Evolutionary conservation across 495 filamentous ascomycete species (phyloP).

Genomic region (Penicillium robsamsonii): DNA sequence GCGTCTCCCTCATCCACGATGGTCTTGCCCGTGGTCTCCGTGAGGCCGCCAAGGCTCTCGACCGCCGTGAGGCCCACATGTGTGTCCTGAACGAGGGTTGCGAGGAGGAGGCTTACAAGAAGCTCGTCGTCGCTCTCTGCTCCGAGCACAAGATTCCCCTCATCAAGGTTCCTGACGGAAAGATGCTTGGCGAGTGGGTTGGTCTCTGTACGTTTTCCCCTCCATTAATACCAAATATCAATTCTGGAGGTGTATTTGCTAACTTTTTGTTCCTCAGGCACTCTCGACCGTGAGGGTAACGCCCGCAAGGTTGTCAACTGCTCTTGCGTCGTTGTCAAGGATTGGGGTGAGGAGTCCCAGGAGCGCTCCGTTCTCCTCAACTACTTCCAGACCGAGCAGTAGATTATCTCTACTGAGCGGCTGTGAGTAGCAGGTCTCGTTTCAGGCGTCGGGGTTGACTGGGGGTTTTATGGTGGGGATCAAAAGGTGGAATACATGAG

Average conservation of each 20-base stretch:
- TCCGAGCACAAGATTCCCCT: conserved; percentile 98
- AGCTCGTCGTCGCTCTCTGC: conserved; percentile 96
- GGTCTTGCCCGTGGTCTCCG: conserved; percentile 97
- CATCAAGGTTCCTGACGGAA: conserved; percentile 99
- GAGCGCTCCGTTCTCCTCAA: conserved; percentile 97
- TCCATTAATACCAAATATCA: not conserved
- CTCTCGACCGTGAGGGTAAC: conserved; percentile 98
- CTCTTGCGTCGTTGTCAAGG: conserved; percentile 98
- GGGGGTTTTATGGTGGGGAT: conserved; percentile 8
- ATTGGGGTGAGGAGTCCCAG: conserved; percentile 99
- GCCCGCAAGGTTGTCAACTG: conserved; percentile 99
- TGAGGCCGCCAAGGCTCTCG: conserved; percentile 95
- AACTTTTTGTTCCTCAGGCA: conserved; percentile 56
- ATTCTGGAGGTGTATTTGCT: conserved; percentile 11
- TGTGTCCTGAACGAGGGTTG: conserved; percentile 98
- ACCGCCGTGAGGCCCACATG: conserved; percentile 98
- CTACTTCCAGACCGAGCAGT: conserved; percentile 96
- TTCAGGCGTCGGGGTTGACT: conserved; percentile 5
- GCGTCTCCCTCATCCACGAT: conserved; percentile 98
- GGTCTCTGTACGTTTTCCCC: conserved; percentile 80
- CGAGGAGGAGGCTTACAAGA: conserved; percentile 99
- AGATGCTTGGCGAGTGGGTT: conserved; percentile 99
- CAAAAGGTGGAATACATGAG: conserved; percentile 5
- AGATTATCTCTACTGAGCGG: conserved; percentile 31
- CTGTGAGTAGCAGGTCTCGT: conserved; percentile 7